phyloP scores from a whole-genome alignment of 225 moss, liverwort and hornwort species.

The Anthoceros angustus region DNA sequence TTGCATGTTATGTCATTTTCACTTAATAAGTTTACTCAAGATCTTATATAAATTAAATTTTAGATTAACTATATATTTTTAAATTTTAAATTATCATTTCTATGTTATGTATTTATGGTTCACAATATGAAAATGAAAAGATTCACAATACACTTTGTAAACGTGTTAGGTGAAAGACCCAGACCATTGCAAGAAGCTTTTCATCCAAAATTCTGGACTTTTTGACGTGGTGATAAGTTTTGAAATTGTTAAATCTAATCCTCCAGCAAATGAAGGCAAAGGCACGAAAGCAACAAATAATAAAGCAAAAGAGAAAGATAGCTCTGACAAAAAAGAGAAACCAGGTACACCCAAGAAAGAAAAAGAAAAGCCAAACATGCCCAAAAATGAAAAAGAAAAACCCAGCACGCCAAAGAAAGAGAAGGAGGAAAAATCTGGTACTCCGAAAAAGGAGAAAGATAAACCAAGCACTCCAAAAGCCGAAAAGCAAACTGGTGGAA shows the following conservation, averaged over 20 bases:
- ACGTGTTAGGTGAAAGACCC: constrained; percentile 12
- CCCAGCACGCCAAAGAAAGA: constrained; percentile 13
- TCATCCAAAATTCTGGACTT: constrained; percentile 54
- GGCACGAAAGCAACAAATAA: constrained; percentile 7
- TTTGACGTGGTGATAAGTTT: constrained; percentile 70
- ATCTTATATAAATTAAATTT: too few species aligned
- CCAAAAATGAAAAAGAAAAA: constrained; percentile 15
- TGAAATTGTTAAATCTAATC: constrained; percentile 15
- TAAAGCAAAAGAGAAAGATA: constrained; percentile 5
- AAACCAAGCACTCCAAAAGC: neutral
- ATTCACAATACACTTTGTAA: neutral
- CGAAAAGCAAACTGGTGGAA: neutral
- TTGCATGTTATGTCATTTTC: too few species aligned
- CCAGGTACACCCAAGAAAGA: constrained; percentile 12
- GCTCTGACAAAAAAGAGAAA: constrained; percentile 14
- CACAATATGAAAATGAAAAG: neutral
- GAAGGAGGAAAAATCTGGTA: constrained; percentile 8
- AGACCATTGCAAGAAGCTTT: constrained; percentile 55
- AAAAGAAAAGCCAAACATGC: constrained; percentile 13
- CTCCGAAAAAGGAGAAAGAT: too few species aligned
- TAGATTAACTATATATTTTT: neutral
- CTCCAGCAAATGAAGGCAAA: neutral
- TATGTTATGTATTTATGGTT: neutral
- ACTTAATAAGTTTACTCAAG: too few species aligned
- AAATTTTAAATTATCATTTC: neutral